Evolutionary conservation across 2,329 filamentous ascomycete species (phyloP), one percentile per base, ranked within the genome.

Genomic region (Penicillium crustosum): DNA sequence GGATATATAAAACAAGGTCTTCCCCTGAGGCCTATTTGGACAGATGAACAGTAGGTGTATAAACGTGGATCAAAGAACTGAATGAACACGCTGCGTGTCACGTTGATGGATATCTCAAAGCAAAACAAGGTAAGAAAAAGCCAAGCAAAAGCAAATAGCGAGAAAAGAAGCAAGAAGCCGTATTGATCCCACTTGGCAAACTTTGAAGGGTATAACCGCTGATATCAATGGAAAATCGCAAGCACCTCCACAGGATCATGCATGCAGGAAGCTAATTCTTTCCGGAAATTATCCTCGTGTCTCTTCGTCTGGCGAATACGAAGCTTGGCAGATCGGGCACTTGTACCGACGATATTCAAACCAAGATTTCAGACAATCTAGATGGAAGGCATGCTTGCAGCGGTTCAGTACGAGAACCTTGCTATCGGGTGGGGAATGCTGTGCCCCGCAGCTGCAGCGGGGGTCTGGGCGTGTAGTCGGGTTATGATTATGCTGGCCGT

Each of bases 361-460:
- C 69, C 68, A 73, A 38, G 68, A 67, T 13, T 61, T 64, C 19
- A 73, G 60, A 63, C 70, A 73, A 2, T 57, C 42, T 2, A 63
- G 45, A 41, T 73, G 70, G 35, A 73, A 73, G 27, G 64, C 67
- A 52, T 73, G 70, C 47, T 66, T 64, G 52, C 70, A 72, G 36
- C 62, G 62, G 23, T 62, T 71, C 21, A 72, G 52, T n/a, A 72
- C 60, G 35, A 70, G 49, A 10, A 68, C 55, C n/a, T 57, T 54
- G 39, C 39, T 36, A 31, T 57, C 56, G 12, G 48, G 48, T 15
- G 48, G 38, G 21, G 33, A 27, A 38, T 53, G 44, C 10, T 44
- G 41, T 19, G 53, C 45, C 47, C 38, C 55, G 56, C 38, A 51
- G 50, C 33, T 36, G 27, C 29, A 44, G 57, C n/a, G 25, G n/a